phyloP scores from a whole-genome alignment of 2,329 filamentous ascomycete species.

The Aspergillus sp. region DNA sequence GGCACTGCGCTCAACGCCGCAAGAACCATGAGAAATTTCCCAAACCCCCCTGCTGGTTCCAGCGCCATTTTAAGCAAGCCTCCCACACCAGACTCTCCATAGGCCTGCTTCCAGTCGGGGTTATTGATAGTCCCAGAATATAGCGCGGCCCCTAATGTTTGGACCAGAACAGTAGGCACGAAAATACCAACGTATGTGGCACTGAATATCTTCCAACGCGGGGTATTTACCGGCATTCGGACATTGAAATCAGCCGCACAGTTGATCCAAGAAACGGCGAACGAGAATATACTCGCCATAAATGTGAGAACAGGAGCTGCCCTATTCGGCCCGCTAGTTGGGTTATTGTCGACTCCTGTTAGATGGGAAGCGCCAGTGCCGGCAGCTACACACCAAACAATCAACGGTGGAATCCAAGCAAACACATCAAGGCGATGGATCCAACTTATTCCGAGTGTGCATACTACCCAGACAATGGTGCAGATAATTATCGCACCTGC shows the following conservation, averaged over 20 bases:
- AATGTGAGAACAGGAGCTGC: slow-evolving; percentile 36
- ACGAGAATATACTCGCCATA: slow-evolving; percentile 39
- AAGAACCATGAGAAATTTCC: slow-evolving; percentile 36
- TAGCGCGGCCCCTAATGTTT: slow-evolving; percentile 34
- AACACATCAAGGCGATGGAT: slow-evolving; percentile 39
- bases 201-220: slow-evolving; percentile 33
- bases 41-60: slow-evolving; percentile 33
- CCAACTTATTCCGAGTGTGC: slow-evolving; percentile 38
- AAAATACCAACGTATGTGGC: slow-evolving; percentile 20
- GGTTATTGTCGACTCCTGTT: slow-evolving; percentile 25
- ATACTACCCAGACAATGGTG: slow-evolving; percentile 38
- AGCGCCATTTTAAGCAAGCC: slow-evolving; percentile 34
- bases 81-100: slow-evolving; percentile 27
- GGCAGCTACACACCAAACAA: slow-evolving; percentile 41
- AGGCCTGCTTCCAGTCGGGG: slow-evolving; percentile 28
- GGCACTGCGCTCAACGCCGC: slow-evolving; percentile 35
- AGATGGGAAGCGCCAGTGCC: slow-evolving; percentile 37
- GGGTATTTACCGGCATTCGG: slow-evolving; percentile 37
- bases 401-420: slow-evolving; percentile 38
- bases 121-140: slow-evolving; percentile 30
- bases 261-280: slow-evolving; percentile 40
- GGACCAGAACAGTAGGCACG: slow-evolving; percentile 33
- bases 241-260: slow-evolving; percentile 42
- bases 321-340: slow-evolving; percentile 27
- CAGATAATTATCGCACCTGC: slow-evolving; percentile 41